phyloP scores from a whole-genome alignment of 108 stramenopile genomes.

The Skeletonema tropicum region DNA sequence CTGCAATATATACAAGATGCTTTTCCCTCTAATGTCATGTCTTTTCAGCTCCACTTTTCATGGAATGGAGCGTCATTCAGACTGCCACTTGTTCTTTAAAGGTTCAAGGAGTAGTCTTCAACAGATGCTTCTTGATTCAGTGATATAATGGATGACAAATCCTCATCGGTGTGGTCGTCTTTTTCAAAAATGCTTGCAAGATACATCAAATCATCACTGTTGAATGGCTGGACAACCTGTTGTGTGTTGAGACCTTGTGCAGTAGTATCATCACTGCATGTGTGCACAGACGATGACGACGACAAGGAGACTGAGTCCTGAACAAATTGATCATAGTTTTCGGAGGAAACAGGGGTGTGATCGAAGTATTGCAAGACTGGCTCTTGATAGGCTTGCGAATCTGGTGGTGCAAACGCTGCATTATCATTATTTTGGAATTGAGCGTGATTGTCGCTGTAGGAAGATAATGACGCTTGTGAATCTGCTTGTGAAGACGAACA shows the following conservation, averaged over 20 bases:
- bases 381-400: background rate
- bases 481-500: background rate
- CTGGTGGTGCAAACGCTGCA: background rate
- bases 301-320: conserved; percentile 3
- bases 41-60: background rate
- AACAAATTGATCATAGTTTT: background rate
- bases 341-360: background rate
- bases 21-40: background rate
- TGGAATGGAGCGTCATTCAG: background rate
- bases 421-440: background rate
- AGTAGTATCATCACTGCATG: background rate
- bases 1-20: background rate
- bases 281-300: background rate
- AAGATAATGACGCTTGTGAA: background rate
- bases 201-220: conserved; percentile 5
- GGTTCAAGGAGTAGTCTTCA: conserved; percentile 34
- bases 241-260: background rate
- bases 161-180: background rate
- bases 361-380: background rate
- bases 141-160: conserved; percentile 5
- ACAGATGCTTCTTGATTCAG: background rate
- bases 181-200: conserved; percentile 6
- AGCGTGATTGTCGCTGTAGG: background rate
- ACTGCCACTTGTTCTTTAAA: background rate
- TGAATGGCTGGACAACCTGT: background rate